Base-by-base conservation (phyloP, 768 basidiomycete genomes). In the Suillus tomentosus region DNA sequence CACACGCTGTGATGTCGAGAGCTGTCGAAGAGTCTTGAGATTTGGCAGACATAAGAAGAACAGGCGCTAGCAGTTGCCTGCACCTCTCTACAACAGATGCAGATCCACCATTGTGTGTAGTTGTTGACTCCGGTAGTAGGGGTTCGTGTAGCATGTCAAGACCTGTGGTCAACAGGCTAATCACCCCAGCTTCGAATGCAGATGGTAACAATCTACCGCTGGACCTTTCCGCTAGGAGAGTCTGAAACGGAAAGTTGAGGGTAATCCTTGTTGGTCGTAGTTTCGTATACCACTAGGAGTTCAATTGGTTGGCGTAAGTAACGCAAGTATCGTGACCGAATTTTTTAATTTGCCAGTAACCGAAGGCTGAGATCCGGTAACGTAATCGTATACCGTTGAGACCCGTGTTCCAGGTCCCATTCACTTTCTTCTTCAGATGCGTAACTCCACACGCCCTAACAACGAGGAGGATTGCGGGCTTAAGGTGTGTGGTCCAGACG, bases 71-170 rank as follows among this genome's bases (percentile, higher is more conserved):
- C 11, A 22, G 66, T 31, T 67, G 61, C 58, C 65, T 72, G 67
- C 75, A 76, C 36, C 66, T 71, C 60, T 76, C 73, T 14, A 75
- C 39, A 2, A 67, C 42, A 47, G 66, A 62, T 22, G 68, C 6
- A 34, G 70, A 65, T 39, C 8, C 62, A 68, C 62, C 5, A 63
- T 70, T 65, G 22, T 68, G 61, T 43, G 27, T n/a, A 19, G 27
- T n/a, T 65, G 39, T 60, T 13, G 58, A 59, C 53, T 45, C 48
- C 34, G 62, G 17, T 5, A 58, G 10, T 5, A 58, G 11, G 27
- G 40, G 57, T 58, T 42, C 57, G 17, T 40, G 57, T 19, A 58
- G 40, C 57, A 58, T 58, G 24, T 60, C 65, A 64, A 53, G 60
- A 45, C 24, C 43, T 45, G 51, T 39, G 43, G 56, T 13, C 31